Evolutionary conservation across 2,329 filamentous ascomycete genomes (phyloP).

Genomic region (Sclerotinia borealis): DNA sequence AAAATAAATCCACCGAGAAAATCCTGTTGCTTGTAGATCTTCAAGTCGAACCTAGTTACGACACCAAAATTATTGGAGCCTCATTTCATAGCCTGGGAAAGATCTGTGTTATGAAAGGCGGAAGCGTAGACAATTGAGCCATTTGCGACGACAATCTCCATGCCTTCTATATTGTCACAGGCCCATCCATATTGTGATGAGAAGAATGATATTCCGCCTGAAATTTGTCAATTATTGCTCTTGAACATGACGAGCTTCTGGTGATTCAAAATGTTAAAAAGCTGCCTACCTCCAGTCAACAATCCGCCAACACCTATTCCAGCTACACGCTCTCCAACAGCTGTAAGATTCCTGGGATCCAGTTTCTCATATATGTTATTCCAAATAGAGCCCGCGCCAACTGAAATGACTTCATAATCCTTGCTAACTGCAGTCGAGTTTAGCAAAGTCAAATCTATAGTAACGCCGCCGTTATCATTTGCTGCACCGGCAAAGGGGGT

Average conservation of each 20-base stretch:
- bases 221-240: too few relatives aligned
- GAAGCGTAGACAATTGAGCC: neutral
- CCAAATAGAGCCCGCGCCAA: conserved; percentile 23
- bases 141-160: conserved; percentile 10
- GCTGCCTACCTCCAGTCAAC: conserved; percentile 4
- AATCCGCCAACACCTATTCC: conserved; percentile 17
- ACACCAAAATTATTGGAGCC: conserved; percentile 34
- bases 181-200: conserved; percentile 17
- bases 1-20: conserved; percentile 10
- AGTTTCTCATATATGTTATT: conserved; percentile 17
- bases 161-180: conserved; percentile 14
- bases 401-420: conserved; percentile 4
- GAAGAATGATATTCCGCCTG: conserved; percentile 18
- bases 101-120: neutral
- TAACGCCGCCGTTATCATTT: conserved; percentile 18
- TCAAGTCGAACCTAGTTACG: conserved; percentile 38
- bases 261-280: too few relatives aligned
- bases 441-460: conserved; percentile 17
- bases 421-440: neutral
- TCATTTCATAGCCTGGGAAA: neutral
- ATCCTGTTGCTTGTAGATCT: conserved; percentile 8
- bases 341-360: conserved; percentile 15
- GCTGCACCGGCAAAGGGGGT: conserved; percentile 15
- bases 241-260: too few relatives aligned
- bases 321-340: conserved; percentile 17